Conservation (phyloP, 352 stramenopile species). For the Blastocystis sp. region DNA sequence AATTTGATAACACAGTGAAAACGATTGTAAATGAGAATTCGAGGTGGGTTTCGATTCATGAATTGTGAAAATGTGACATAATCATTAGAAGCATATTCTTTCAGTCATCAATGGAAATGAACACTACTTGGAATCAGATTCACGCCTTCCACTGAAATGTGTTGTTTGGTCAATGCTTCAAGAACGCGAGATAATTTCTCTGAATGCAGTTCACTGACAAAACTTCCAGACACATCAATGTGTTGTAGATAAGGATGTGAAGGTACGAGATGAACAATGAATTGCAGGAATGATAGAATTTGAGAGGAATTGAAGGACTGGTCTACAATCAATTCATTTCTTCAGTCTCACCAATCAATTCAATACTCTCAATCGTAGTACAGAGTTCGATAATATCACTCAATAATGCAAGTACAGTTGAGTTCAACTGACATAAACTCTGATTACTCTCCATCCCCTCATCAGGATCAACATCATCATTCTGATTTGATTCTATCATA, state of each 20-base stretch:
- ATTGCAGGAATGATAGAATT: neutral
- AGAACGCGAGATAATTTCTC: neutral
- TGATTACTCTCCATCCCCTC: neutral
- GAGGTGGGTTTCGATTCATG: neutral
- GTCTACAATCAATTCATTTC: neutral
- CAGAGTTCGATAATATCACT: neutral
- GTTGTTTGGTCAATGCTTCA: neutral
- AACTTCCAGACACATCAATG: conserved; percentile 4
- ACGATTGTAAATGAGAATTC: neutral
- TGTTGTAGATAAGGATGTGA: neutral
- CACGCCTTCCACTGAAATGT: neutral
- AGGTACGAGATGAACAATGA: neutral
- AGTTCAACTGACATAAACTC: conserved; percentile 8
- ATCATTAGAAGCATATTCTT: neutral
- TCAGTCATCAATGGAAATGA: neutral
- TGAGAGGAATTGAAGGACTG: neutral
- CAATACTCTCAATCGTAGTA: neutral
- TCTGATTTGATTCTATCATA: no score
- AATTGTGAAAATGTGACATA: neutral
- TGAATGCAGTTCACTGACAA: neutral
- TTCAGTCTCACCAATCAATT: neutral
- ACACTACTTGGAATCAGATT: neutral
- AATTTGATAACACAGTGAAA: neutral
- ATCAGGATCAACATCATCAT: neutral
- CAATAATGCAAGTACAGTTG: neutral